Conservation (phyloP, 2,329 filamentous ascomycete species). For the Fusarium secorum region DNA sequence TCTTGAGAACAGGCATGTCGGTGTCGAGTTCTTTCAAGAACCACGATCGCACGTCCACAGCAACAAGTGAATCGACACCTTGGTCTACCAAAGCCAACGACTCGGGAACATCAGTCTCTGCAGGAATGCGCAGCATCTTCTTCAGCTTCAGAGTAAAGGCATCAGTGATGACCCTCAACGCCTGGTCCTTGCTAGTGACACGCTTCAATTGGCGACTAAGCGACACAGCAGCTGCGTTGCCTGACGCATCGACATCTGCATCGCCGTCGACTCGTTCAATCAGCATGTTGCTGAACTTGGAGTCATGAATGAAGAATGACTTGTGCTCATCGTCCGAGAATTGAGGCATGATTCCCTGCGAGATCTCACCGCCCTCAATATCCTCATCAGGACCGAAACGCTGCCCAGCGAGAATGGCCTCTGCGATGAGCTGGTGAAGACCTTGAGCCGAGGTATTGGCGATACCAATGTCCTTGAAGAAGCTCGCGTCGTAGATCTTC, state of each 20-base stretch:
- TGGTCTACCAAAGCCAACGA: neutral
- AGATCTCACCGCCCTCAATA: neutral
- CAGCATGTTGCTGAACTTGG: constrained; percentile 8
- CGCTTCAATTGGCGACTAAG: neutral
- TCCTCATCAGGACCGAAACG: neutral
- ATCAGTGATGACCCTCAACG: neutral
- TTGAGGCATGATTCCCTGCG: constrained; percentile 5
- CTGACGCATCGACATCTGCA: neutral
- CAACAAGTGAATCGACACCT: constrained; percentile 45
- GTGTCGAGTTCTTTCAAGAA: constrained; percentile 54
- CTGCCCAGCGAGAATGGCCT: constrained; percentile 15
- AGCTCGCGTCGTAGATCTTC: constrained; percentile 3
- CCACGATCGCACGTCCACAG: constrained; percentile 57
- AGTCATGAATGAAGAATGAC: constrained; percentile 11
- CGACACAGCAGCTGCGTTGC: neutral
- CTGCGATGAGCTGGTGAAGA: constrained; percentile 44
- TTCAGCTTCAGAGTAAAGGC: constrained; percentile 2
- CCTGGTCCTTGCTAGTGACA: neutral
- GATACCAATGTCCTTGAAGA: constrained; percentile 1
- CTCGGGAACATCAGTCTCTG: neutral
- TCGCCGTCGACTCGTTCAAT: neutral
- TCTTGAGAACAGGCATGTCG: constrained; percentile 57
- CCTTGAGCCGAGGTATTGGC: constrained; percentile 38
- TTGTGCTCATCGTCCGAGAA: neutral
- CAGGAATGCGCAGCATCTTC: constrained; percentile 5